Conservation (phyloP, 192 early-diverging fungal genomes). For the Backusella psychrophila region DNA sequence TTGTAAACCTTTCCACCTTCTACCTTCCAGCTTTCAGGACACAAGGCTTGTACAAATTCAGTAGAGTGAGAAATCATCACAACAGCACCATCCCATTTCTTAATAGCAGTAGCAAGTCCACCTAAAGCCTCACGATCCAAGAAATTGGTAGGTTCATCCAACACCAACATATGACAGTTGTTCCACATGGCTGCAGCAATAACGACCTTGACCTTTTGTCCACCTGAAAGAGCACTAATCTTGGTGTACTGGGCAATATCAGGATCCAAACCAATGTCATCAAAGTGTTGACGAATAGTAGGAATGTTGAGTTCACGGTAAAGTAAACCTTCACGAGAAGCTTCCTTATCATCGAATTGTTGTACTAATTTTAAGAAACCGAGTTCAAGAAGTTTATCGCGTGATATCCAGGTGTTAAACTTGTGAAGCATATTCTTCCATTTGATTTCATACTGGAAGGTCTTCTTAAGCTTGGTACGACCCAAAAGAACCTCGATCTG, state of each 20-base stretch:
- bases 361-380: slow-evolving; percentile 77
- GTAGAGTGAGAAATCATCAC: slow-evolving; percentile 81
- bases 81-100: slow-evolving; percentile 72
- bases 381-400: slow-evolving; percentile 66
- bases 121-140: slow-evolving; percentile 77
- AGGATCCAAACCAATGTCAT: slow-evolving; percentile 71
- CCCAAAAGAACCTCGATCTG: slow-evolving; percentile 62
- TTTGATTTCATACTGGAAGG: slow-evolving; percentile 83
- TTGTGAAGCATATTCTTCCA: slow-evolving; percentile 64
- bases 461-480: slow-evolving; percentile 75
- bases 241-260: slow-evolving; percentile 77
- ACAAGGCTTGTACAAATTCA: slow-evolving; percentile 69
- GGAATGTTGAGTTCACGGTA: slow-evolving; percentile 68
- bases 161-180: slow-evolving; percentile 79
- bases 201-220: slow-evolving; percentile 87
- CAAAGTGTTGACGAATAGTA: slow-evolving; percentile 67
- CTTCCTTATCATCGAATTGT: slow-evolving; percentile 77
- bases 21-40: slow-evolving; percentile 70
- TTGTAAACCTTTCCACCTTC: slow-evolving; percentile 51
- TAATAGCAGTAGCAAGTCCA: slow-evolving; percentile 71
- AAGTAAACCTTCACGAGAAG: slow-evolving; percentile 69
- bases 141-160: slow-evolving; percentile 68
- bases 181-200: slow-evolving; percentile 85
- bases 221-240: slow-evolving; percentile 76
- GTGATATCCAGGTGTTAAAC: slow-evolving; percentile 67